Base-by-base conservation (phyloP, 2,329 filamentous ascomycete genomes). In the Cercospora janseana region DNA sequence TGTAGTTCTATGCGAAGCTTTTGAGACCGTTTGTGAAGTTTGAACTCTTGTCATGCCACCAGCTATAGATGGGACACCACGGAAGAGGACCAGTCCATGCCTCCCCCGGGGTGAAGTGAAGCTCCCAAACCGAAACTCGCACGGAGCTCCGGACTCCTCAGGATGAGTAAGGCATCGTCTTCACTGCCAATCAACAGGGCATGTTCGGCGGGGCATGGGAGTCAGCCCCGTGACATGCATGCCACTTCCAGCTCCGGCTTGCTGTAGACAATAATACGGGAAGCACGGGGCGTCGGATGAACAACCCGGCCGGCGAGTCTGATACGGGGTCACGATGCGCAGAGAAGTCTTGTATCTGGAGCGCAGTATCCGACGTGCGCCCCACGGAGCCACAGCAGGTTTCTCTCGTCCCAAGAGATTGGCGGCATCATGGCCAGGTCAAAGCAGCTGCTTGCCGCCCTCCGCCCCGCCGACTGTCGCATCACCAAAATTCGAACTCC, bases 381-480 rank as follows among this genome's bases (percentile, higher is more conserved):
- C 35, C 23, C 20, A 40, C 23, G 23, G 35, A 23, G 21, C n/a
- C 35, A 26, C 35, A 40, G 34, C 34, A 37, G 34, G 34, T 20
- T 37, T 37, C 34, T n/a, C 16, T 37, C 34, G 34, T 15, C 34
- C n/a, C n/a, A n/a, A n/a, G n/a, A n/a, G 34, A 16, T 20, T 20
- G n/a, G 16, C 34, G 23, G 20, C 35, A 40, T 40, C 35, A 40
- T 40, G 18, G 18, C 15, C 20, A 40, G 20, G 20, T 24, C 35
- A 23, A 24, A 20, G 13, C 15, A 34, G 31, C 35, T 24, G 26
- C 20, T 23, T 40, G 20, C 35, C 35, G 35, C 21, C 35, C 35
- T 40, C 35, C 35, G 26, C 35, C 35, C 35, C 35, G 35, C 35
- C 35, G 23, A 15, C 12, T 40, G 35, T 40, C 35, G n/a, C 16